Conservation (phyloP, 2,329 filamentous ascomycete species). For the Teratosphaeria destructans region DNA sequence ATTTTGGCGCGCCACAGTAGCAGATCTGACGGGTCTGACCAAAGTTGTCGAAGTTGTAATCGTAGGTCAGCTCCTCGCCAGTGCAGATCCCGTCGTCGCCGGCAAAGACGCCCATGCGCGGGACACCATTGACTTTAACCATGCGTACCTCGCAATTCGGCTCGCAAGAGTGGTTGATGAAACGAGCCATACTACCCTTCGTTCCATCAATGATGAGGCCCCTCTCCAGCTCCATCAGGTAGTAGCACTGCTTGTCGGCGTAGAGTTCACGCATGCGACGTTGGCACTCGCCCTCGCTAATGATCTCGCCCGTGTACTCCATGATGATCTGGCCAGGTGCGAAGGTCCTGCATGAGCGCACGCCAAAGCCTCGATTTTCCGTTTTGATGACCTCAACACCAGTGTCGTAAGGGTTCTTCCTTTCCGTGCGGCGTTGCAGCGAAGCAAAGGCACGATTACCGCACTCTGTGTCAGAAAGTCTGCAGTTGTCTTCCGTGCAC, state of each 20-base stretch:
- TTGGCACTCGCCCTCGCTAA: constrained; percentile 88
- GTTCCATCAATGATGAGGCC: constrained; percentile 98
- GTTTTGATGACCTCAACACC: constrained; percentile 96
- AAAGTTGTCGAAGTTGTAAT: constrained; percentile 59
- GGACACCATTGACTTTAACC: constrained; percentile 91
- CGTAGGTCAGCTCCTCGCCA: constrained; percentile 91
- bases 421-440: constrained; percentile 60
- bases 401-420: constrained; percentile 75
- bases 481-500: constrained; percentile 85
- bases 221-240: constrained; percentile 96
- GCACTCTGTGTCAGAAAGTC: constrained; percentile 61
- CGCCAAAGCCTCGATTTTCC: constrained; percentile 74
- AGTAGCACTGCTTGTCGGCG: constrained; percentile 95
- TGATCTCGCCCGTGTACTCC: constrained; percentile 96
- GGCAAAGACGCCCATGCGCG: constrained; percentile 92
- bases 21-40: constrained; percentile 41
- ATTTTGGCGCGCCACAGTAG: constrained; percentile 50
- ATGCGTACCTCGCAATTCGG: constrained; percentile 76
- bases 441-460: constrained; percentile 81
- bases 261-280: constrained; percentile 87
- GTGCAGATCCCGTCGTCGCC: constrained; percentile 84
- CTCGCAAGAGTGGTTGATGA: constrained; percentile 95
- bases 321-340: constrained; percentile 89
- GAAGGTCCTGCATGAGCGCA: constrained; percentile 83
- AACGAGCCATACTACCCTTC: constrained; percentile 87